phyloP scores from a whole-genome alignment of 768 basidiomycete species.

The Tulasnella sp. region DNA sequence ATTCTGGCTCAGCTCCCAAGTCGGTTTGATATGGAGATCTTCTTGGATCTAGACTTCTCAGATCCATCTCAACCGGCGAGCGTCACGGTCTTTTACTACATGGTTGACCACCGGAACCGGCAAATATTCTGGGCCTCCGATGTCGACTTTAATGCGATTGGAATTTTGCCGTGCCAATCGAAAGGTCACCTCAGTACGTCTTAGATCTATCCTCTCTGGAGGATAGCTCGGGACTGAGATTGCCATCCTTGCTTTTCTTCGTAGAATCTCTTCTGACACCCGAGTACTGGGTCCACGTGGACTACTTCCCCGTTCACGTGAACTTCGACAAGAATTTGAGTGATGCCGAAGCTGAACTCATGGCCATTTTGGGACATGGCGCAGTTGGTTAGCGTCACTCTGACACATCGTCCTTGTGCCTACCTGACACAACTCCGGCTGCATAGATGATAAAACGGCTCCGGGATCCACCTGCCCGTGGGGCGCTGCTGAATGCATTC shows the following conservation, averaged over 20 bases:
- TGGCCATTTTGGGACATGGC: conserved; percentile 17
- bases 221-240: neutral
- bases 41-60: neutral
- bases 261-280: conserved; percentile 21
- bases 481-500: neutral
- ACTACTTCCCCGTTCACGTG: conserved; percentile 15
- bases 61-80: neutral
- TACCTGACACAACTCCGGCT: neutral
- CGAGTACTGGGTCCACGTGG: conserved; percentile 24
- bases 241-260: neutral
- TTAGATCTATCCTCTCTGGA: no score
- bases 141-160: neutral
- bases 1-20: neutral
- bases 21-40: neutral
- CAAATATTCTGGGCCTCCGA: conserved; percentile 19
- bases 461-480: conserved; percentile 19
- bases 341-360: conserved; percentile 11
- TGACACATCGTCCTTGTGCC: neutral
- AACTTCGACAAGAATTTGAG: neutral
- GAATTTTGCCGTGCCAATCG: neutral
- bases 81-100: neutral
- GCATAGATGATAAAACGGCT: conserved; percentile 16
- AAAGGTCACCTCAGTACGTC: conserved; percentile 7
- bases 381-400: neutral
- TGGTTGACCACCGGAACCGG: conserved; percentile 9